Evolutionary conservation across 2,329 filamentous ascomycete genomes (phyloP).

Genomic region (Teratosphaeriaceae sp.): DNA sequence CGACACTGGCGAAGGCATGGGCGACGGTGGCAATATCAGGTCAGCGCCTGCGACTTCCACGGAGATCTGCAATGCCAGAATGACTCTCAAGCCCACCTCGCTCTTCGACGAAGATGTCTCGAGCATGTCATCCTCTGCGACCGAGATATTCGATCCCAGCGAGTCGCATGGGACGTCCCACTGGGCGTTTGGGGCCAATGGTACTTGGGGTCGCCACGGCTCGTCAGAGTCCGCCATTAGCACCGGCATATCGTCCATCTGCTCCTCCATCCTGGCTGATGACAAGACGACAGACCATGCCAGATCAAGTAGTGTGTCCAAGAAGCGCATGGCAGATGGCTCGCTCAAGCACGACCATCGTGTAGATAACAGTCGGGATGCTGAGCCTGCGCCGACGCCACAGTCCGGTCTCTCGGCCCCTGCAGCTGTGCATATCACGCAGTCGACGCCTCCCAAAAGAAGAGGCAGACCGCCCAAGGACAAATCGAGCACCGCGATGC

Average conservation of each 20-base stretch:
- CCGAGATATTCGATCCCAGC: slow-evolving; percentile 23
- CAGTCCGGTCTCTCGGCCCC: neutral
- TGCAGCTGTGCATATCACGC: neutral
- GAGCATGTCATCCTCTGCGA: slow-evolving; percentile 25
- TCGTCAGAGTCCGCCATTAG: slow-evolving; percentile 28
- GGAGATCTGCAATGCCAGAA: slow-evolving; percentile 1
- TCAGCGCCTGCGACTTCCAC: no score
- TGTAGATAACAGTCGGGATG: neutral
- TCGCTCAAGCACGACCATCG: slow-evolving; percentile 16
- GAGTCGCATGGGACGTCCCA: slow-evolving; percentile 12
- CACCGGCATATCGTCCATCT: slow-evolving; percentile 28
- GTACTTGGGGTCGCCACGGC: slow-evolving; percentile 27
- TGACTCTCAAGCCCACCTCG: slow-evolving; percentile 1
- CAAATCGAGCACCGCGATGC: slow-evolving; percentile 10
- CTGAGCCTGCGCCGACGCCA: slow-evolving; percentile 1
- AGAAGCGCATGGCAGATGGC: slow-evolving; percentile 26
- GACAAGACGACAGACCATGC: slow-evolving; percentile 10
- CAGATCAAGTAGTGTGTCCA: slow-evolving; percentile 12
- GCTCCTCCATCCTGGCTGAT: slow-evolving; percentile 25
- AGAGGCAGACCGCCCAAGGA: slow-evolving; percentile 28
- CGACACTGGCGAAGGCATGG: slow-evolving; percentile 6
- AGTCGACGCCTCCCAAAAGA: slow-evolving; percentile 17
- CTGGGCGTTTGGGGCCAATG: slow-evolving; percentile 23
- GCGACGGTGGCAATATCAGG: slow-evolving; percentile 5
- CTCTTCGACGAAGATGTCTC: slow-evolving; percentile 24